Base-by-base conservation (phyloP, 371 early-diverging fungal genomes). In the Blakeslea trispora region DNA sequence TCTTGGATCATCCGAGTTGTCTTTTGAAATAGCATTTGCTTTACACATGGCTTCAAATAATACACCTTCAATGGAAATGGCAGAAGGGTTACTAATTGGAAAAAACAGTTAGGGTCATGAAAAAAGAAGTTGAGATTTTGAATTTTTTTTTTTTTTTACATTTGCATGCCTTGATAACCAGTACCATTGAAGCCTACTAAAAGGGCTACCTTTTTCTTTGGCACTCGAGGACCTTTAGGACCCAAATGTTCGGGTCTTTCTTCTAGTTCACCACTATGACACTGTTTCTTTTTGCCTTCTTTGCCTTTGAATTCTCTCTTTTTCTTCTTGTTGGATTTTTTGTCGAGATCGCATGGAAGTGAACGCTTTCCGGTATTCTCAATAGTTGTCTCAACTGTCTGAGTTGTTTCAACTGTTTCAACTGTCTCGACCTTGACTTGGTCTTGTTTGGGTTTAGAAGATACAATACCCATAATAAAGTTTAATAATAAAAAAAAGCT, bases 121-220 rank as follows among this genome's bases (percentile, higher is more conserved):
- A n/a, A n/a, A n/a, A n/a, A n/a, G n/a, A n/a, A n/a, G n/a, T n/a
- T n/a, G n/a, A n/a, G n/a, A n/a, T n/a, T n/a, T n/a, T n/a, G n/a
- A n/a, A n/a, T n/a, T n/a, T n/a, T n/a, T n/a, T n/a, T n/a, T n/a
- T n/a, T n/a, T n/a, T 63, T 80, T 66, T 86, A 90, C 89, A 94
- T 77, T 71, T 98, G 97, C 95, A 97, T 93, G 32, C 99, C 99
- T 58, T 91, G 86, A 77, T 94, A 99, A 0, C 92, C 95, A n/a
- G 95, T 92, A 5, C 99, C 99, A 58, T 91, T 91, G 67, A 91
- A 99, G 5, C 95, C 93, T 69, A 97, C 74, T 46, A 97, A 64
- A 11, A 97, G 66, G 0, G 95, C 97, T 3, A 94, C 90, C 57
- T 92, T 91, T 45, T 85, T 82, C 71, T 99, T 99, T 17, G 96